Conservation (phyloP, 2,329 filamentous ascomycete species). For the Teratosphaeria zuluensis region DNA sequence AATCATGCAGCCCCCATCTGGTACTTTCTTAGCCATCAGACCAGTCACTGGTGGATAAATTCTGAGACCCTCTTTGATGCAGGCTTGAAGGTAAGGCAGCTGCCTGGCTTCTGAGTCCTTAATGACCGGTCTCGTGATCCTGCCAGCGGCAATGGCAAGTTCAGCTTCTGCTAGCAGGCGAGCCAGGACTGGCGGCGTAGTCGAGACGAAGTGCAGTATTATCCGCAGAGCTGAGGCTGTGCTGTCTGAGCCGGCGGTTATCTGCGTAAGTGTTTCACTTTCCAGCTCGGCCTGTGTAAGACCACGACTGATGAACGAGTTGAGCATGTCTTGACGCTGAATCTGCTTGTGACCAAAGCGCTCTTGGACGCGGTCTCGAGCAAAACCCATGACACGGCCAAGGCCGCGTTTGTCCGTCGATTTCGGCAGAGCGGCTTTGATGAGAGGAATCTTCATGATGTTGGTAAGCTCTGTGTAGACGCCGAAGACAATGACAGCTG, state of each 20-base stretch:
- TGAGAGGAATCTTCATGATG: conserved; percentile 31
- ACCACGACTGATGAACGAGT: conserved; percentile 41
- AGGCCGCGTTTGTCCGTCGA: conserved; percentile 38
- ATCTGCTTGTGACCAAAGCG: conserved; percentile 37
- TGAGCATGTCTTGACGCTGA: conserved; percentile 44
- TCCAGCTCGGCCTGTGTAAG: conserved; percentile 33
- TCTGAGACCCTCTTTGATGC: conserved; percentile 39
- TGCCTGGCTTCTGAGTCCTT: conserved; percentile 36
- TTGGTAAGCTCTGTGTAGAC: conserved; percentile 35
- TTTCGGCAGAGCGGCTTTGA: conserved; percentile 35
- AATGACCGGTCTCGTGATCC: conserved; percentile 37
- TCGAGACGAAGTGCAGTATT: conserved; percentile 44
- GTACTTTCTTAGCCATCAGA: conserved; percentile 28
- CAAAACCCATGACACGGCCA: conserved; percentile 32
- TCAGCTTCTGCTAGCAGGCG: conserved; percentile 41
- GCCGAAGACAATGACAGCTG: conserved; percentile 36
- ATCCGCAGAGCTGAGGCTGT: conserved; percentile 47
- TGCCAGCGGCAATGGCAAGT: conserved; percentile 28
- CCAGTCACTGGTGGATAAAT: conserved; percentile 36
- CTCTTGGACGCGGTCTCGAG: conserved; percentile 37
- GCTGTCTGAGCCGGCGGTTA: conserved; percentile 49
- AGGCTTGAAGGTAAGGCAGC: conserved; percentile 37
- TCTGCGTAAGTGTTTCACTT: conserved; percentile 37
- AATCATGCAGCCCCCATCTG: conserved; percentile 24
- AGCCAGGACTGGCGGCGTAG: conserved; percentile 37